Base-by-base conservation (phyloP, 2,329 filamentous ascomycete genomes). In the Pleurostoma richardsiae region DNA sequence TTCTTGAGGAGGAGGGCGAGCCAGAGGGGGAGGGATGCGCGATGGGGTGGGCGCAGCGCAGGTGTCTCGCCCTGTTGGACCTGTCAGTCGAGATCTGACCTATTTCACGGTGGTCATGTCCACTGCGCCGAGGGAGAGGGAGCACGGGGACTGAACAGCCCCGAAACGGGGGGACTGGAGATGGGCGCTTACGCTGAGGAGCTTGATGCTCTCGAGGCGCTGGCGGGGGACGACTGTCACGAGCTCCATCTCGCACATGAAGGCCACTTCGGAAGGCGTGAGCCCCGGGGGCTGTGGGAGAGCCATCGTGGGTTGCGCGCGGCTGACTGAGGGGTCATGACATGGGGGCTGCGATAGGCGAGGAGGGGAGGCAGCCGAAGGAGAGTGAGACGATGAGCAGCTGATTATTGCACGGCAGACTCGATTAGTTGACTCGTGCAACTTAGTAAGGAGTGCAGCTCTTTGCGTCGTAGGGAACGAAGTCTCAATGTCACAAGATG, bases 231-330 rank as follows among this genome's bases (percentile, higher is more conserved):
- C 83, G 27, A 99, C 80, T 0, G 91, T 96, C 47, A 99, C 87
- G 59, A 90, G 81, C 71, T 97, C 92, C 90, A 96, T 97, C 72
- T 99, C 94, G 67, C 91, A 96, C 29, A 97, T 74, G 62, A 97
- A 99, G 43, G 90, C 88, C 41, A 95, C 87, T 71, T 99, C 94
- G 53, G 88, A 77, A 49, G 94, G 90, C 57, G 88, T 86, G 40
- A 96, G 78, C 66, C 71, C 76, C 44, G 66, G 58, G 4, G 73
- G 73, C 10, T 79, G 64, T 30, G 75, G 72, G 43, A 76, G 63
- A 30, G 76, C 76, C 76, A 79, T 79, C 39, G 30, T 53, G 50
- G 19, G 19, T 19, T 19, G 19, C 19, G 19, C 19, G 19, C 19
- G 19, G 19, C 19, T 19, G 19, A 19, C 19, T 19, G 19, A 19